Conservation (phyloP, 2,329 filamentous ascomycete genomes). For the Epichloe baconii region DNA sequence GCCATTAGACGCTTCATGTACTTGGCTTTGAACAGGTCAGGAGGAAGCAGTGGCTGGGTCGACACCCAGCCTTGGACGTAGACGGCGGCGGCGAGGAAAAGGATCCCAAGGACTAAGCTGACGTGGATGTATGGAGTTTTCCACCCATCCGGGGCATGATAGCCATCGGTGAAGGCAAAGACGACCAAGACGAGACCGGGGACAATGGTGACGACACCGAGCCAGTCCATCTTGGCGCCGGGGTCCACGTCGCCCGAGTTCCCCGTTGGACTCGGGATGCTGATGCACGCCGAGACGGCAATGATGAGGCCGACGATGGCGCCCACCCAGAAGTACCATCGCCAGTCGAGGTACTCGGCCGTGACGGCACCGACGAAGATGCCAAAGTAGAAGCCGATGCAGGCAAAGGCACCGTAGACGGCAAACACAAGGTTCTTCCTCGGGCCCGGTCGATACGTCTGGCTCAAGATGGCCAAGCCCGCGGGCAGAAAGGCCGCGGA, state of each 20-base stretch:
- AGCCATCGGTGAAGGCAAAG: slow-evolving; percentile 62
- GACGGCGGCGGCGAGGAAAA: slow-evolving; percentile 45
- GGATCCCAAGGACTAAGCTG: slow-evolving; percentile 47
- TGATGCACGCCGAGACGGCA: slow-evolving; percentile 29
- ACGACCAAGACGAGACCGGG: slow-evolving; percentile 56
- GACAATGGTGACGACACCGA: slow-evolving; percentile 46
- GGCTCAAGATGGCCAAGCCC: slow-evolving; percentile 57
- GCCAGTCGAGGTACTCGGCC: slow-evolving; percentile 48
- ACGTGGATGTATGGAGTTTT: slow-evolving; percentile 58
- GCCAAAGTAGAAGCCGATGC: slow-evolving; percentile 48
- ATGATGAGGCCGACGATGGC: slow-evolving; percentile 29
- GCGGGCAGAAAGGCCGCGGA: slow-evolving; percentile 56
- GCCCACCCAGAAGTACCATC: slow-evolving; percentile 62
- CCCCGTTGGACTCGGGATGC: slow-evolving; percentile 20
- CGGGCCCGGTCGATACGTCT: slow-evolving; percentile 55
- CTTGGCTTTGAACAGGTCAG: slow-evolving; percentile 54
- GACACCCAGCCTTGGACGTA: slow-evolving; percentile 65
- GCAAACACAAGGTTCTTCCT: slow-evolving; percentile 56
- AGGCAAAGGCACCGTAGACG: slow-evolving; percentile 45
- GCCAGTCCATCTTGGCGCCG: slow-evolving; percentile 50
- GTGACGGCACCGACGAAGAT: slow-evolving; percentile 55
- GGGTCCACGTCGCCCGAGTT: slow-evolving; percentile 15
- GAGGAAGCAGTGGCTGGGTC: slow-evolving; percentile 53
- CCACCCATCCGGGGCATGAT: slow-evolving; percentile 57
- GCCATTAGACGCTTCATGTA: slow-evolving; percentile 52